Base-by-base conservation (phyloP, 2,329 filamentous ascomycete species). In the Nemania diffusa region DNA sequence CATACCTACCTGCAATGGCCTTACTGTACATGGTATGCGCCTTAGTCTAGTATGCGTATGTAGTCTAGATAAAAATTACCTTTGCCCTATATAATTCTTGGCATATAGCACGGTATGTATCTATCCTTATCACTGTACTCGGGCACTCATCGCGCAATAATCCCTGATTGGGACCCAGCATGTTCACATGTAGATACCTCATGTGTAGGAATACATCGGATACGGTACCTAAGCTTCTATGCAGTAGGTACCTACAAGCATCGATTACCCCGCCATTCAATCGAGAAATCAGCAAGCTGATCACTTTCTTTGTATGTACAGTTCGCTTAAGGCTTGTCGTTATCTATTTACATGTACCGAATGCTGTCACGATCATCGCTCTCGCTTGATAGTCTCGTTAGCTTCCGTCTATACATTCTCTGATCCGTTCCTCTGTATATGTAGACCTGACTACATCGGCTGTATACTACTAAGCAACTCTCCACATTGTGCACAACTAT, bases 121-220 rank as follows among this genome's bases (percentile, higher is more conserved):
- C n/a, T n/a, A n/a, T n/a, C n/a, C n/a, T n/a, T n/a, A n/a, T n/a
- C n/a, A n/a, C n/a, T n/a, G n/a, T n/a, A n/a, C n/a, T n/a, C n/a
- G n/a, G n/a, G n/a, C 59, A 62, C 29, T 53, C 63, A 57, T 61
- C 52, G 57, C 58, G 58, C 57, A 24, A 62, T 48, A 32, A 29
- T 65, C 42, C 57, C 44, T 65, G 44, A 51, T 51, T 48, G n/a
- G 32, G 40, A 24, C n/a, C n/a, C n/a, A n/a, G n/a, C n/a, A n/a
- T n/a, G n/a, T n/a, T n/a, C n/a, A n/a, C n/a, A n/a, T n/a, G n/a
- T n/a, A n/a, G n/a, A n/a, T n/a, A n/a, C n/a, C n/a, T n/a, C n/a
- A n/a, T n/a, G n/a, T n/a, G n/a, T n/a, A n/a, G n/a, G 29, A 9
- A 5, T 34, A 37, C 15, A 8, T 22, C 53, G 44, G 52, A 55